These are phyloP conservation scores for Trichomonas vaginalis DNA, from an alignment of 208 protist genomes.

Conservation along the genomic window DNA sequence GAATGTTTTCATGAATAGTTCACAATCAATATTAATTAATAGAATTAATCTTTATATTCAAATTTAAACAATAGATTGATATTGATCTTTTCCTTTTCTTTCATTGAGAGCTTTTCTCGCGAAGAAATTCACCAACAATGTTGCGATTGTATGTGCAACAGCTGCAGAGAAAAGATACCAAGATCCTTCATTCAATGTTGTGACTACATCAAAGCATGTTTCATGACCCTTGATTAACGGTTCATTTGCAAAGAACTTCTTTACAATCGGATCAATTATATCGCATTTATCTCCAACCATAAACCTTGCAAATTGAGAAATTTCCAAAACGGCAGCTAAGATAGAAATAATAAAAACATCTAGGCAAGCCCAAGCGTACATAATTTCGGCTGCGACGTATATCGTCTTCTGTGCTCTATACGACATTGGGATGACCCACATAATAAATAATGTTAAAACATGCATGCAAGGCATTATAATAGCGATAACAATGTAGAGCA, in stretches of 20 bases:
- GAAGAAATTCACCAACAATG: background rate
- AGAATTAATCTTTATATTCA: too few relatives aligned
- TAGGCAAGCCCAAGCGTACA: constrained; percentile 64
- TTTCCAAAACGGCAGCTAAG: constrained; percentile 59
- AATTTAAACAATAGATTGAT: too few relatives aligned
- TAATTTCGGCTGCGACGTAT: constrained; percentile 32
- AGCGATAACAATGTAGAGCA: constrained; percentile 35
- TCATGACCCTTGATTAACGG: background rate
- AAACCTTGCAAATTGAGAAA: constrained; percentile 65
- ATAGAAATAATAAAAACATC: constrained; percentile 67
- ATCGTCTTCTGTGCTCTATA: background rate
- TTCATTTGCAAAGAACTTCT: constrained; percentile 9
- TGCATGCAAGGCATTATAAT: constrained; percentile 44
- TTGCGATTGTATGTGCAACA: background rate
- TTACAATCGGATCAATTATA: constrained; percentile 39
- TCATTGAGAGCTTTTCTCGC: background rate
- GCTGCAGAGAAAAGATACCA: background rate
- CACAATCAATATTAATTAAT: too few relatives aligned
- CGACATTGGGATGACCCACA: constrained; percentile 48
- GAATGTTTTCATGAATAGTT: too few relatives aligned
- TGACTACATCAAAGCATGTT: background rate
- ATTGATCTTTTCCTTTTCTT: background rate
- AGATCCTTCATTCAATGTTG: background rate
- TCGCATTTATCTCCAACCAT: constrained; percentile 52
- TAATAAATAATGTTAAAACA: constrained; percentile 35